A percentile compares a stretch with the other conserved stretches of the same genome.
Evolutionary conservation across 2,329 filamentous ascomycete genomes (phyloP).

Genomic region (Alternaria sp.): DNA sequence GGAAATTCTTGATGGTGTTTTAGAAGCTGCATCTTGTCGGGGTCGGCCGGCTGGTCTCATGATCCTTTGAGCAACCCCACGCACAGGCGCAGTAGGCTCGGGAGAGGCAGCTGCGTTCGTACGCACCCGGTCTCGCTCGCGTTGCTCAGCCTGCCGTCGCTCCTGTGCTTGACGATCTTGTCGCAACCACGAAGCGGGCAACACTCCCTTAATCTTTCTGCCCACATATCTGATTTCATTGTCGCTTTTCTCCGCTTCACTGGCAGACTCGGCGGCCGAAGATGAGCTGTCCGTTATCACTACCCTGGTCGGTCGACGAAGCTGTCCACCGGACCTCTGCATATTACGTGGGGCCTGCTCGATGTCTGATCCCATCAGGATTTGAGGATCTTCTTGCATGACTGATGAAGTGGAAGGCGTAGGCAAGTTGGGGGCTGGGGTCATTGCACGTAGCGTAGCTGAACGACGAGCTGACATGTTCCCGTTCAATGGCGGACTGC

Average conservation of each 20-base stretch:
- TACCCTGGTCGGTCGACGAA: slow-evolving; percentile 23
- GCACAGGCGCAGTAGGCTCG: slow-evolving; percentile 37
- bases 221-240: slow-evolving; percentile 46
- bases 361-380: slow-evolving; percentile 28
- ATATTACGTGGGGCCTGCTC: slow-evolving; percentile 27
- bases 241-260: slow-evolving; percentile 44
- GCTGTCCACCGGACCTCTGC: slow-evolving; percentile 19
- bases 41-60: slow-evolving; percentile 19
- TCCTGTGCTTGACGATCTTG: slow-evolving; percentile 54
- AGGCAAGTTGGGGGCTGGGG: slow-evolving; percentile 30
- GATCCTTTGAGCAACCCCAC: slow-evolving; percentile 46
- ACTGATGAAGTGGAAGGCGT: slow-evolving; percentile 46
- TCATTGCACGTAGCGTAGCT: slow-evolving; percentile 8
- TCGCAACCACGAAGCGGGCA: slow-evolving; percentile 60
- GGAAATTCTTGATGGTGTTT: slow-evolving; percentile 24
- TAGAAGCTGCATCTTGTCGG: not conserved
- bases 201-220: slow-evolving; percentile 57
- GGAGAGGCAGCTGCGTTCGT: slow-evolving; percentile 23
- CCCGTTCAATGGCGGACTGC: slow-evolving; percentile 33
- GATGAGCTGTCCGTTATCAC: slow-evolving; percentile 32
- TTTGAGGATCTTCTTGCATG: slow-evolving; percentile 27
- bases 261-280: slow-evolving; percentile 29
- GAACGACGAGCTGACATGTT: slow-evolving; percentile 12
- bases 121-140: slow-evolving; percentile 25
- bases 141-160: slow-evolving; percentile 27